phyloP scores from a whole-genome alignment of 1,284 basidiomycete genomes.

The Xerocomus amazonicus region DNA sequence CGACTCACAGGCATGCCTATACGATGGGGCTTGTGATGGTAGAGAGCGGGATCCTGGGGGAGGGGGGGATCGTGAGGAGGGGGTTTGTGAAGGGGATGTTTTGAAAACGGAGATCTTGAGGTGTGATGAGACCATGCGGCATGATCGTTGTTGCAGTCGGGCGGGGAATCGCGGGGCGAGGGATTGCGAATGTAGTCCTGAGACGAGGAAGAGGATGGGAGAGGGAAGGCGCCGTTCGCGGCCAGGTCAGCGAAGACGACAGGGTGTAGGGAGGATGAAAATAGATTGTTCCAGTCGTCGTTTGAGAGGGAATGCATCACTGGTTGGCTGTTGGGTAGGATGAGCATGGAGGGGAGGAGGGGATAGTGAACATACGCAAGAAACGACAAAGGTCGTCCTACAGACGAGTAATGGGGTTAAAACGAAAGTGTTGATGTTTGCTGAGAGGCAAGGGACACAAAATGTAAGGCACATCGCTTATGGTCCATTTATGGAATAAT shows the following conservation, averaged over 20 bases:
- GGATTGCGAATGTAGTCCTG: constrained; percentile 17
- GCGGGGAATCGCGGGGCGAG: constrained; percentile 15
- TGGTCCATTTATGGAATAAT: not conserved
- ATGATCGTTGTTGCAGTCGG: constrained; percentile 22
- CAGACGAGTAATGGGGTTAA: constrained; percentile 1
- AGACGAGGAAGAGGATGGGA: constrained; percentile 16
- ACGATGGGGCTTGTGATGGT: constrained; percentile 17
- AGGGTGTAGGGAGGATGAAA: constrained; percentile 56
- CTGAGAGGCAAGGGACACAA: constrained; percentile 17
- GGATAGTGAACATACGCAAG: constrained; percentile 10
- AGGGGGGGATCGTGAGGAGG: constrained; percentile 6
- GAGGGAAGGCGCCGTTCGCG: constrained; percentile 51
- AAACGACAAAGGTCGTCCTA: not conserved
- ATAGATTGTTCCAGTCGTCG: constrained; percentile 54
- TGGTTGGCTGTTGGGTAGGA: not conserved
- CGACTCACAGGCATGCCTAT: constrained; percentile 16
- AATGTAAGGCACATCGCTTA: constrained; percentile 15
- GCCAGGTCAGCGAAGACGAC: constrained; percentile 55
- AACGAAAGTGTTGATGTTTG: constrained; percentile 7
- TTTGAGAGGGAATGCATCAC: constrained; percentile 32
- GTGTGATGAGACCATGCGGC: constrained; percentile 21
- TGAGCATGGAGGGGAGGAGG: not conserved
- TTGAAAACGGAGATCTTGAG: constrained; percentile 13
- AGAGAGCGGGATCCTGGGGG: not conserved
- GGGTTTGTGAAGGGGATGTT: constrained; percentile 16